Evolutionary conservation across 768 basidiomycete genomes (phyloP), one percentile per base, ranked within the genome.

Genomic region (Rubroboletus pulcherrimus): DNA sequence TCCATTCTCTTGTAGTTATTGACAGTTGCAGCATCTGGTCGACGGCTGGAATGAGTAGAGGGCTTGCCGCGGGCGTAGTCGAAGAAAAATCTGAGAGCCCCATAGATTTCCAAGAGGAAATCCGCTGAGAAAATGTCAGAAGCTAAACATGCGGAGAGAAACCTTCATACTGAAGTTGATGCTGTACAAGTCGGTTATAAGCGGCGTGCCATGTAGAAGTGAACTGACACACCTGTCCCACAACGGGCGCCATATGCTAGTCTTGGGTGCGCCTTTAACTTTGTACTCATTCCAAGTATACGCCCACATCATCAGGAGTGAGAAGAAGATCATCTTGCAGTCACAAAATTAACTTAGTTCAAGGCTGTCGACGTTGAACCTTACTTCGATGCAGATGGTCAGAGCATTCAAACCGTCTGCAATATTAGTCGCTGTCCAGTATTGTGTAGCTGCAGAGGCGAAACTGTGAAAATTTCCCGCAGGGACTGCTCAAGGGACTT

Each of bases 341-440:
- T 34, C 15, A 14, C 7, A 6, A 31, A 19, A 51, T 52, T 51
- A 63, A 56, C 55, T 38, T 58, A 26, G 30, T 26, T 43, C 37
- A 29, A 50, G 12, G n/a, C 17, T 12, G 12, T 42, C n/a, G 34
- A 7, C 0, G 17, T 29, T 50, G 19, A 38, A 31, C 56, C 69
- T 51, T 60, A 89, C 91, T 81, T 96, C 93, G 47, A 95, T 82
- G 60, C 89, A 91, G 31, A 85, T 91, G 17, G 87, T 76, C 5
- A 97, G 77, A 0, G 93, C 91, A 58, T 84, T 89, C 31, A 95
- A 72, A 1, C 93, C 93, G 55, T 96, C 81, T 1, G 91, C 81
- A 49, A 96, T 83, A 65, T 96, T 96, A 4, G 87, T 85, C 35
- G 77, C 72, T 3, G 92, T 90, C 93, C 93, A 94, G 65, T 85